These are phyloP conservation scores for Coelastrella sp. DNA, from an alignment of 139 green algal species.

Conservation along the genomic window DNA sequence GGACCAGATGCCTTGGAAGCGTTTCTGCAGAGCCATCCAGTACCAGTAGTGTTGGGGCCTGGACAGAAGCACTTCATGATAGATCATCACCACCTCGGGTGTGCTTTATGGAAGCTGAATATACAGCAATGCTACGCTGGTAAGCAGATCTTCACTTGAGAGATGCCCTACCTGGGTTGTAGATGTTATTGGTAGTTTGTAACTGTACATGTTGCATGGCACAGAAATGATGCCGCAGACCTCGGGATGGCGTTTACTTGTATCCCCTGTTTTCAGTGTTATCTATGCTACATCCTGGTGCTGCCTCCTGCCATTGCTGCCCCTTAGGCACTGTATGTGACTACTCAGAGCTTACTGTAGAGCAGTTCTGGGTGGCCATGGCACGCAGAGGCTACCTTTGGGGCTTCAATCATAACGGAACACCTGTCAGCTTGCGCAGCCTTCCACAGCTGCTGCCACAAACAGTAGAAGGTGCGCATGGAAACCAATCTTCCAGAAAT, in stretches of 20 bases:
- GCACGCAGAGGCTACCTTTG: constrained; percentile 29
- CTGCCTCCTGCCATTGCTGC: no score
- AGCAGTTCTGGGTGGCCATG: constrained; percentile 49
- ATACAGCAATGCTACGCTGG: constrained; percentile 43
- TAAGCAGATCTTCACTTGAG: no score
- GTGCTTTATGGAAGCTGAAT: constrained; percentile 21
- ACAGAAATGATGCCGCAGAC: no score
- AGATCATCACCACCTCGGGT: constrained; percentile 47
- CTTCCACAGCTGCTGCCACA: constrained; percentile 29
- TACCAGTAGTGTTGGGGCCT: constrained; percentile 47
- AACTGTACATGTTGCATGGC: no score
- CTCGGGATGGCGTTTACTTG: no score
- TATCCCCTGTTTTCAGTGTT: no score
- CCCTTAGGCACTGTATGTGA: constrained; percentile 14
- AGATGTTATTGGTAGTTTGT: no score
- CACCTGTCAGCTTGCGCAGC: neutral
- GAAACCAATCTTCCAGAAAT: no score
- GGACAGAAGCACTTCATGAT: constrained; percentile 33
- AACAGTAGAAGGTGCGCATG: constrained; percentile 29
- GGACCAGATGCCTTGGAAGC: constrained; percentile 11
- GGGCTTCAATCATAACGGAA: neutral
- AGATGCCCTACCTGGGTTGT: no score
- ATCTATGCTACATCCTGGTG: no score
- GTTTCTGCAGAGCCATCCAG: constrained; percentile 38
- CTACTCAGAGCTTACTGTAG: neutral